A percentile compares a stretch with the other conserved stretches of the same genome.
Evolutionary conservation across 495 filamentous ascomycete species (phyloP).

Genomic region (Aspergillus diversus): DNA sequence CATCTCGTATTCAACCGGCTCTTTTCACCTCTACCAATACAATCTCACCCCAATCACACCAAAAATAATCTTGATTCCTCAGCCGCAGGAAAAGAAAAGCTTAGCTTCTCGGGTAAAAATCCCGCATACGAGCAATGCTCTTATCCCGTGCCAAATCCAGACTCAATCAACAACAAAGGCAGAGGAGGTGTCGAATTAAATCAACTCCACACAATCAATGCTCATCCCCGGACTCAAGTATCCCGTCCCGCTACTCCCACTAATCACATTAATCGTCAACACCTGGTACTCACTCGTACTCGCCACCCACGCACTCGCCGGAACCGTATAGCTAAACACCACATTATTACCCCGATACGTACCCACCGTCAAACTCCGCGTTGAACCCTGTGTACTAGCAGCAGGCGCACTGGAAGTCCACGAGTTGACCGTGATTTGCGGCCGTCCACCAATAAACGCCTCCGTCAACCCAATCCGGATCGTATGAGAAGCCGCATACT

Average conservation of each 20-base stretch:
- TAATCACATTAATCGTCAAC: constrained; percentile 10
- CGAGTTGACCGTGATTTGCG: constrained; percentile 12
- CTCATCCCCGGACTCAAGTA: constrained; percentile 17
- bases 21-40: too few relatives aligned
- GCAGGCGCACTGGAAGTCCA: not conserved
- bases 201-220: constrained; percentile 14
- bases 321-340: constrained; percentile 10
- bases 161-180: not conserved
- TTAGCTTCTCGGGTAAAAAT: too few relatives aligned
- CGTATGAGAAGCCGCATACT: constrained; percentile 1
- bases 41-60: too few relatives aligned
- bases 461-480: constrained; percentile 15
- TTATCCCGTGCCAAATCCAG: too few relatives aligned
- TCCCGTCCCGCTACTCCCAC: constrained; percentile 13
- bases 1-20: too few relatives aligned
- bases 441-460: constrained; percentile 11
- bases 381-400: constrained; percentile 6
- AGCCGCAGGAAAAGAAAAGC: too few relatives aligned
- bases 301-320: constrained; percentile 5
- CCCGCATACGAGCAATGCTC: too few relatives aligned
- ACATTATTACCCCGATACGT: constrained; percentile 17
- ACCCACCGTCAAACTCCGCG: constrained; percentile 12
- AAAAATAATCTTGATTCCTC: too few relatives aligned
- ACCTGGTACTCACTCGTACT: constrained; percentile 10
- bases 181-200: not conserved